These are phyloP conservation scores for Dorcoceras hygrometricum DNA, from an alignment of 257 asterid species.

Conservation along the genomic window DNA sequence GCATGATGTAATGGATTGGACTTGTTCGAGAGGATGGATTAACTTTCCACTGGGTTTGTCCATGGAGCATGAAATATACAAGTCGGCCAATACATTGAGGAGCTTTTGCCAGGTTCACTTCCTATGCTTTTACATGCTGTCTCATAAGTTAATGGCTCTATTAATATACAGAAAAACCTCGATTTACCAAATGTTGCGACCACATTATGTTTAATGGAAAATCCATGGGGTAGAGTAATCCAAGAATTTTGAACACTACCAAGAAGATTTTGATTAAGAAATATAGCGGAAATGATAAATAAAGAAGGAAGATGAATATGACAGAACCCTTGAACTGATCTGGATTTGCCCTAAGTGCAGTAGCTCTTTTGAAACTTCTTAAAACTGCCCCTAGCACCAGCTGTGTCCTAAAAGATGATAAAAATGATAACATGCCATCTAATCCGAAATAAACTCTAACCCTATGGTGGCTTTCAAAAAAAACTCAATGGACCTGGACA, in stretches of 20 bases:
- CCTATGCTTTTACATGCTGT: slow-evolving; percentile 13
- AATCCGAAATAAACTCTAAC: neutral
- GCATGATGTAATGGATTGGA: slow-evolving; percentile 99
- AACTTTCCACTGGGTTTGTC: slow-evolving; percentile 95
- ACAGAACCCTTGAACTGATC: neutral
- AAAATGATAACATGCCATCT: neutral
- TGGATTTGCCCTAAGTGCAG: neutral
- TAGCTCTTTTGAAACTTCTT: too few relatives aligned
- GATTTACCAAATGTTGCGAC: neutral
- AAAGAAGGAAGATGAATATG: too few relatives aligned
- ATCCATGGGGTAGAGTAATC: neutral
- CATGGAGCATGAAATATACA: slow-evolving; percentile 96
- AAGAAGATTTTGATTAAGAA: neutral
- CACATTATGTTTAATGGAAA: neutral
- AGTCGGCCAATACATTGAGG: slow-evolving; percentile 72
- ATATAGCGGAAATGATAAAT: too few relatives aligned
- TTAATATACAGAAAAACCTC: neutral
- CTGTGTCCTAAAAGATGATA: neutral
- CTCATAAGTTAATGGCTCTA: neutral
- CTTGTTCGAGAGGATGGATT: slow-evolving; percentile 91
- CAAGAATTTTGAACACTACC: neutral
- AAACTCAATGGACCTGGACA: neutral
- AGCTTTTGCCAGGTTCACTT: slow-evolving; percentile 65
- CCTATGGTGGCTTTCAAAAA: neutral
- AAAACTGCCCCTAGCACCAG: neutral